Evolutionary conservation across 179 eudicot species (phyloP), one percentile per base, ranked within the genome.

Genomic region (Beta corolliflora): DNA sequence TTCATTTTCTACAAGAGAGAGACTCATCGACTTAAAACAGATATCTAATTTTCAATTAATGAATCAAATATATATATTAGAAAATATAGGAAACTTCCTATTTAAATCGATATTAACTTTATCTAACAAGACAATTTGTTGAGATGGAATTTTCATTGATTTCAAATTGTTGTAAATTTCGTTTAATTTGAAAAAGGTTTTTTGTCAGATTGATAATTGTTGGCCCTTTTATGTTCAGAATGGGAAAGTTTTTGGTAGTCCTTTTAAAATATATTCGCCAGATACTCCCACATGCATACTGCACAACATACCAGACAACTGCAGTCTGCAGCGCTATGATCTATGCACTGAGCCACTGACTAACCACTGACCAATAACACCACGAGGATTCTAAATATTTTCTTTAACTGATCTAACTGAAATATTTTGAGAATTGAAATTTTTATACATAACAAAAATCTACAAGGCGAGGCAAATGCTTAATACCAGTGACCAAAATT

Each of bases 381-480:
- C 56, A 50, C 1, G 54, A 29, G 46, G 23, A 29, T 55, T 31
- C 25, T 9, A 25, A 36, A 36, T 14, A 1, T 52, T 12, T 29
- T 23, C 48, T 25, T 54, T 23, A 15, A 29, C 64, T 53, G 23
- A 75, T 55, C 66, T 48, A 50, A 41, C 58, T 46, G 15, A 63
- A 14, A 46, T 63, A 61, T 6, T 8, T 63, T 46, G 13, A 21
- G 44, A 45, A 7, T 25, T 31, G 11, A n/a, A 72, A 50, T 21
- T 15, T 31, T 56, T 75, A 16, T 56, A 75, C 77, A 56, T 18
- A 75, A 75, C 66, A 75, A 45, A 36, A 75, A 56, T 75, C 70
- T 63, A 77, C 63, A 79, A 19, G 63, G 56, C 23, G 61, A 71
- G 75, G 75, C 52, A 79, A 79, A 79, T 68, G 75, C 64, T 68